Percentiles rank a stretch among this genome's conserved stretches.
phyloP scores from a whole-genome alignment of 805 yeast genomes.

The Candida coleopterorum region DNA sequence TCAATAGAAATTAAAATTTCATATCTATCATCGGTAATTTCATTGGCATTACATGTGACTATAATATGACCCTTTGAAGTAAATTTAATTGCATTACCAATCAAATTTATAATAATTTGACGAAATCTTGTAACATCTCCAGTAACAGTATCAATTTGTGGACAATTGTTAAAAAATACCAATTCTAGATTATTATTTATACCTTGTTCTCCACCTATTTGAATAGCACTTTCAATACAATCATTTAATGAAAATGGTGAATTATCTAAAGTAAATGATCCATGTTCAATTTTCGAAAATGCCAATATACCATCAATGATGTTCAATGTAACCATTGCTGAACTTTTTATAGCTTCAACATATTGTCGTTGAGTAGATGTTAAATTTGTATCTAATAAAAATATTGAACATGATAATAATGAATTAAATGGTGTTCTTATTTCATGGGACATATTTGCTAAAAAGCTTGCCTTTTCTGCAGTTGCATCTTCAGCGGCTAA shows the following conservation, averaged over 20 bases:
- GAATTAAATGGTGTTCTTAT: constrained; percentile 55
- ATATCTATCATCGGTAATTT: constrained; percentile 24
- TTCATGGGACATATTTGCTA: constrained; percentile 55
- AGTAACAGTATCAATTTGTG: constrained; percentile 29
- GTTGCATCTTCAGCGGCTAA: constrained; percentile 48
- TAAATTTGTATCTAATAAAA: constrained; percentile 45
- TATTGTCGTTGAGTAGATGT: constrained; percentile 42
- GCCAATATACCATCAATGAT: constrained; percentile 53
- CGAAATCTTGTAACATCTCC: constrained; percentile 50
- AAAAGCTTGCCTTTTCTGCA: constrained; percentile 49
- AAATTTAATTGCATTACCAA: constrained; percentile 53
- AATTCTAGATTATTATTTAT: constrained; percentile 40
- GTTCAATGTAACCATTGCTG: constrained; percentile 47
- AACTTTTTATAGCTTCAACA: constrained; percentile 47
- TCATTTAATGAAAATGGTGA: constrained; percentile 42
- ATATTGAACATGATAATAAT: constrained; percentile 43
- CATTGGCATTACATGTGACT: constrained; percentile 29
- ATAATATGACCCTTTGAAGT: constrained; percentile 41
- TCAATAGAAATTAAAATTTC: constrained; percentile 37
- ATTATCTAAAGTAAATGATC: constrained; percentile 42
- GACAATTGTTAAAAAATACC: constrained; percentile 40
- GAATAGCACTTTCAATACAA: constrained; percentile 45
- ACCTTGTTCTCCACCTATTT: constrained; percentile 46
- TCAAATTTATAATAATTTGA: constrained; percentile 47
- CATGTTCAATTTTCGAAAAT: constrained; percentile 52